Evolutionary conservation across 495 filamentous ascomycete species (phyloP).

Genomic region (Daldinia caldariorum): DNA sequence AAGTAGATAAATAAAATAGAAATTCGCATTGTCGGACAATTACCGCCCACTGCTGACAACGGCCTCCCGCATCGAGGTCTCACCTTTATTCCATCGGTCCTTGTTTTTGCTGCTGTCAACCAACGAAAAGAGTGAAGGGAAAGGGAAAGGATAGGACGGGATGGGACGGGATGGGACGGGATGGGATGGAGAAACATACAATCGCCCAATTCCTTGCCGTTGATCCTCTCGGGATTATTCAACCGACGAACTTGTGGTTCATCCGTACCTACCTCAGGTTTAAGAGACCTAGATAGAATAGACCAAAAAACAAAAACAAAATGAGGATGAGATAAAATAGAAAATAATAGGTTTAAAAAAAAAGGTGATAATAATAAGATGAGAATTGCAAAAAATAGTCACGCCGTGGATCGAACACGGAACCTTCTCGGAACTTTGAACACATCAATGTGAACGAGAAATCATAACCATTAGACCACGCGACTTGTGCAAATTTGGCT

Average conservation of each 20-base stretch:
- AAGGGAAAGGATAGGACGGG: neutral
- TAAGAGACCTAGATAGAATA: no score
- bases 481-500: conserved; percentile 39
- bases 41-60: conserved; percentile 1
- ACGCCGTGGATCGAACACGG: conserved; percentile 61
- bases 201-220: no score
- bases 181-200: neutral
- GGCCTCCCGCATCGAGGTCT: conserved; percentile 23
- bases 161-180: neutral
- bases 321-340: neutral
- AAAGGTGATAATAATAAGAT: neutral
- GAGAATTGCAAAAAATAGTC: conserved; percentile 44
- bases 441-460: conserved; percentile 58
- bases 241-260: no score
- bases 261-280: no score
- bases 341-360: neutral
- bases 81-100: neutral
- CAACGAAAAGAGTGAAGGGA: neutral
- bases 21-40: conserved; percentile 2
- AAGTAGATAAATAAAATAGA: no score
- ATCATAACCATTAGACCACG: conserved; percentile 63
- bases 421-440: conserved; percentile 56
- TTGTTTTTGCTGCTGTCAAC: conserved; percentile 4
- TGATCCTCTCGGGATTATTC: no score
- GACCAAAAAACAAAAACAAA: neutral